Percentiles rank a stretch among this genome's conserved stretches.
phyloP scores from a whole-genome alignment of 495 filamentous ascomycete genomes.

The Neurospora intermedia region DNA sequence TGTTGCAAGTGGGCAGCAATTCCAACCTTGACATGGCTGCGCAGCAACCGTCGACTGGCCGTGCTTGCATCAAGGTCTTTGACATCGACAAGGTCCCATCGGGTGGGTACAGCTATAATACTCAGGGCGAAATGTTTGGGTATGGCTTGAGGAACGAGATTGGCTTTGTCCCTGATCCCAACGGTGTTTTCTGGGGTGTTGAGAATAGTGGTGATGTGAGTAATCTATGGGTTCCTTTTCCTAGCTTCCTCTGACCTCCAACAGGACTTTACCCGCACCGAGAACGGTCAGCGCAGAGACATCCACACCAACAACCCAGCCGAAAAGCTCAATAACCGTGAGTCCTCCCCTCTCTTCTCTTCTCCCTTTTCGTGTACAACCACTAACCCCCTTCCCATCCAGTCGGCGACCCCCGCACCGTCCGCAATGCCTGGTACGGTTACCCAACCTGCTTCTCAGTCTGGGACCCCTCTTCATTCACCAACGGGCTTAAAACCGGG shows the following conservation, averaged over 20 bases:
- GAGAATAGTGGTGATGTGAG: constrained; percentile 60
- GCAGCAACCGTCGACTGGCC: constrained; percentile 35
- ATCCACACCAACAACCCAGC: constrained; percentile 59
- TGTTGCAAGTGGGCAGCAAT: constrained; percentile 51
- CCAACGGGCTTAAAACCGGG: constrained; percentile 36
- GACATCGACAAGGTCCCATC: constrained; percentile 37
- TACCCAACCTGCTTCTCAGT: constrained; percentile 62
- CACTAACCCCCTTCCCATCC: neutral
- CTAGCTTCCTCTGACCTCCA: constrained; percentile 18
- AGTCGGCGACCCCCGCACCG: constrained; percentile 28
- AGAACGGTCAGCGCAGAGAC: constrained; percentile 36
- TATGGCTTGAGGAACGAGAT: constrained; percentile 62
- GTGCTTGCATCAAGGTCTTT: constrained; percentile 54
- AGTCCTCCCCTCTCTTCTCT: constrained; percentile 13
- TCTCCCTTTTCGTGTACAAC: neutral
- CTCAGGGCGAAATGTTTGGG: constrained; percentile 45
- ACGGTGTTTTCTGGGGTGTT: constrained; percentile 53
- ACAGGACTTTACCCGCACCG: constrained; percentile 25
- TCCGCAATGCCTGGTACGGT: constrained; percentile 41
- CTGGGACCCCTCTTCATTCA: constrained; percentile 42
- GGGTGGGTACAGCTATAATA: constrained; percentile 36
- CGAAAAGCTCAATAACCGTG: constrained; percentile 60
- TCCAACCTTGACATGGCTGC: constrained; percentile 48
- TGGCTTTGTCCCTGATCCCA: constrained; percentile 50
- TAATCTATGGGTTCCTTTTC: constrained; percentile 16